Percentiles rank a stretch among this genome's conserved stretches.
Conservation (phyloP, 345 rosid genomes). For the Citrus mangshanensis region DNA sequence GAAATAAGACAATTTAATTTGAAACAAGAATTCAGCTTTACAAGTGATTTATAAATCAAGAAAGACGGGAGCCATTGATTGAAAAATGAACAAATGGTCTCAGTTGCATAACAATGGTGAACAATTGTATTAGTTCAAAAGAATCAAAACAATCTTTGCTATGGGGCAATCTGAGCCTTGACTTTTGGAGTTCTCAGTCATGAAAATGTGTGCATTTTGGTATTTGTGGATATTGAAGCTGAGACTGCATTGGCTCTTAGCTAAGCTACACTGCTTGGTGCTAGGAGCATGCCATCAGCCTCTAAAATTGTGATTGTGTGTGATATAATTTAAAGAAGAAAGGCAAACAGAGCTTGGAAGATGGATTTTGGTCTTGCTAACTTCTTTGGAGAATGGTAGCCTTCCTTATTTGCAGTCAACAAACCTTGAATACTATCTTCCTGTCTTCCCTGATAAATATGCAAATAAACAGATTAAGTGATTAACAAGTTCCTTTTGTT, state of each 20-base stretch:
- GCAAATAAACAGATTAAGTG: not conserved
- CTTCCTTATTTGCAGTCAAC: slow-evolving; percentile 29
- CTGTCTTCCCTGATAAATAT: slow-evolving; percentile 41
- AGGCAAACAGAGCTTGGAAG: slow-evolving; percentile 69
- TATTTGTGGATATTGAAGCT: not conserved
- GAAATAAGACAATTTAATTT: not conserved
- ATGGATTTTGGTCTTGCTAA: slow-evolving; percentile 51
- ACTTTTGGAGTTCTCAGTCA: not conserved
- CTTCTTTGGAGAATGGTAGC: slow-evolving; percentile 31
- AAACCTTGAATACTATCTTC: slow-evolving; percentile 45
- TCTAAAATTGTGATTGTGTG: not conserved
- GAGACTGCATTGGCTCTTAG: slow-evolving; percentile 8
- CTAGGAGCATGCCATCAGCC: slow-evolving; percentile 10
- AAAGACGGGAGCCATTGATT: slow-evolving; percentile 17
- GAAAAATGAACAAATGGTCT: slow-evolving; percentile 31
- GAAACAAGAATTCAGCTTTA: not conserved
- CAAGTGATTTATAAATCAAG: slow-evolving; percentile 19
- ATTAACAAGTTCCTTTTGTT: not conserved
- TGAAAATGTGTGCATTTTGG: slow-evolving; percentile 1
- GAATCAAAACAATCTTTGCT: slow-evolving; percentile 21
- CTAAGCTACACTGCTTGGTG: slow-evolving; percentile 6
- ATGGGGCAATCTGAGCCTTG: slow-evolving; percentile 14
- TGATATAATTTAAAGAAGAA: slow-evolving; percentile 54
- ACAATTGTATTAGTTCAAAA: slow-evolving; percentile 20
- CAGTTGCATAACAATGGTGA: slow-evolving; percentile 39